A percentile compares a stretch with the other conserved stretches of the same genome.
Conservation (phyloP, 352 stramenopile species). For the Globisporangium spiculum region DNA sequence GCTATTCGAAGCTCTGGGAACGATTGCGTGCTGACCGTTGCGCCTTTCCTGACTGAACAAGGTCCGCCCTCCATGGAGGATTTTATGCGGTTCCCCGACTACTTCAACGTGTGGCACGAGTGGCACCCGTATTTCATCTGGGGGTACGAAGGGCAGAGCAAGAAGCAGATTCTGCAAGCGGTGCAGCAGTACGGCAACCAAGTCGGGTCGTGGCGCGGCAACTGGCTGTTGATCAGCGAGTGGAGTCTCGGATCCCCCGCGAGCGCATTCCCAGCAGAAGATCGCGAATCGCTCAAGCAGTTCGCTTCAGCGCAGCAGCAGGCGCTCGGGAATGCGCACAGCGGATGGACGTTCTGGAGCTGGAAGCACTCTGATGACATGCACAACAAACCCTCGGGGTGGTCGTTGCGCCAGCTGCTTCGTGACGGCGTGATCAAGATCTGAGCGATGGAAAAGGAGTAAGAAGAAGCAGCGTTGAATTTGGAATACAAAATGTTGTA, state of each 20-base stretch:
- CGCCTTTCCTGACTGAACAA: slow-evolving; percentile 55
- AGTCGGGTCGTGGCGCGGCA: slow-evolving; percentile 55
- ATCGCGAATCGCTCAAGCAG: slow-evolving; percentile 39
- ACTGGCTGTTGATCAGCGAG: slow-evolving; percentile 80
- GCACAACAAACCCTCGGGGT: slow-evolving; percentile 45
- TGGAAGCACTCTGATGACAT: slow-evolving; percentile 77
- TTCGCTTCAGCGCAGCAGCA: slow-evolving; percentile 62
- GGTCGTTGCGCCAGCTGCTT: slow-evolving; percentile 78
- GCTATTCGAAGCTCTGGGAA: slow-evolving; percentile 51
- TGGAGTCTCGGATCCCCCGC: slow-evolving; percentile 69
- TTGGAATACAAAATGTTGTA: neutral
- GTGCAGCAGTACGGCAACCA: slow-evolving; percentile 55
- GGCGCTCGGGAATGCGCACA: slow-evolving; percentile 55
- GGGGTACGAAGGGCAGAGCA: slow-evolving; percentile 55
- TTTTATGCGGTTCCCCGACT: slow-evolving; percentile 38
- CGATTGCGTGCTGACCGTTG: slow-evolving; percentile 54
- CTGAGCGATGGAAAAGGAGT: neutral
- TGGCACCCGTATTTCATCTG: slow-evolving; percentile 67
- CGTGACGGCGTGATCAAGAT: slow-evolving; percentile 57
- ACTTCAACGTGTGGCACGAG: slow-evolving; percentile 42
- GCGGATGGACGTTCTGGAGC: slow-evolving; percentile 86
- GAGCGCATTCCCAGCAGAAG: slow-evolving; percentile 53
- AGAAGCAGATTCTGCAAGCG: slow-evolving; percentile 55
- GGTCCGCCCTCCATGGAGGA: slow-evolving; percentile 34
- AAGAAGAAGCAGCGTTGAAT: neutral